Evolutionary conservation across 2,329 filamentous ascomycete genomes (phyloP).

Genomic region (Aspergillus sp.): DNA sequence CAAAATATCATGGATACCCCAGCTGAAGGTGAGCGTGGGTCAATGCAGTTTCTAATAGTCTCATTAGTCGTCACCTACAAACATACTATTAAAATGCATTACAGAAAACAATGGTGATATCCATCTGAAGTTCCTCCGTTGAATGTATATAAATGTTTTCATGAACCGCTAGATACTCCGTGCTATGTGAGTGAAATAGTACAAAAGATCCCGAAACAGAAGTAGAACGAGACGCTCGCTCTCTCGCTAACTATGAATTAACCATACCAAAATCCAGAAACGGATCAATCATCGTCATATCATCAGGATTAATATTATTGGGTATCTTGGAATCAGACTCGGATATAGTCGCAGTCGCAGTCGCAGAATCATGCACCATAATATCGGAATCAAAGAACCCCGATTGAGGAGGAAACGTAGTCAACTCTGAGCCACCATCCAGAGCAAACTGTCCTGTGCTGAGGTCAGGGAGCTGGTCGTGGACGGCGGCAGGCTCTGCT

Average conservation of each 20-base stretch:
- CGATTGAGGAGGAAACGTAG: background rate
- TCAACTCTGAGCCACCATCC: background rate
- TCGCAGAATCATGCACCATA: constrained; percentile 27
- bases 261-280: constrained; percentile 32
- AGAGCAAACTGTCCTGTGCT: background rate
- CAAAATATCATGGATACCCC: background rate
- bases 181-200: background rate
- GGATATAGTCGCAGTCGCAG: background rate
- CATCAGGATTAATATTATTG: constrained; percentile 29
- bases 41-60: background rate
- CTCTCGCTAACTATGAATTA: constrained; percentile 14
- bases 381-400: constrained; percentile 19
- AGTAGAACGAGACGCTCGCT: background rate
- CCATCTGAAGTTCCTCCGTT: background rate
- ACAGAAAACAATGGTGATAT: background rate
- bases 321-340: constrained; percentile 28
- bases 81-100: background rate
- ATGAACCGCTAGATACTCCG: background rate
- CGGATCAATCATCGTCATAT: constrained; percentile 37
- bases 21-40: background rate
- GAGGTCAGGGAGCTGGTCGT: background rate
- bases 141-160: background rate
- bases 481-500: background rate
- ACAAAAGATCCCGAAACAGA: background rate
- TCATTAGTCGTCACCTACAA: background rate